A percentile compares a stretch with the other conserved stretches of the same genome.
These are phyloP conservation scores for Eimeria falciformis DNA, from an alignment of 169 alveolate species.

Conservation along the genomic window DNA sequence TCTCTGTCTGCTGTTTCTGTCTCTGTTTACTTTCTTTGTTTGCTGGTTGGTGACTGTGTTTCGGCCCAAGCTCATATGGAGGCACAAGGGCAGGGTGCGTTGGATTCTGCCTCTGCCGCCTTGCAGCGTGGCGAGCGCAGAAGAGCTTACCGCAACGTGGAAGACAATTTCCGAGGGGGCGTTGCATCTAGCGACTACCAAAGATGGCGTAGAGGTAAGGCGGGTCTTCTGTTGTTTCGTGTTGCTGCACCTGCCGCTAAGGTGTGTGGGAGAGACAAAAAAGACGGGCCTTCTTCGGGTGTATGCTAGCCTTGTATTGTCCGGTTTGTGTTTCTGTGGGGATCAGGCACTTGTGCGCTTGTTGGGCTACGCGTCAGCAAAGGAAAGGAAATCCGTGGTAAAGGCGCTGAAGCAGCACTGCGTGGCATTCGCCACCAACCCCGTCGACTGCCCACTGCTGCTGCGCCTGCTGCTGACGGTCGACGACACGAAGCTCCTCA, in stretches of 20 bases:
- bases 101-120: slow-evolving; percentile 7
- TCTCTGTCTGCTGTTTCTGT: too few relatives aligned
- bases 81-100: not conserved
- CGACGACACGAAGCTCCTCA: slow-evolving; percentile 66
- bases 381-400: slow-evolving; percentile 56
- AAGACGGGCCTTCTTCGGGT: slow-evolving; percentile 10
- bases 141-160: not conserved
- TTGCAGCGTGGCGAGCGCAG: slow-evolving; percentile 24
- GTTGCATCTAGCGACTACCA: slow-evolving; percentile 55
- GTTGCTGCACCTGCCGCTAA: too few relatives aligned
- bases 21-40: not conserved
- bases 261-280: too few relatives aligned
- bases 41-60: not conserved
- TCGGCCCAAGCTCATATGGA: not conserved
- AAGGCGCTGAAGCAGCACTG: slow-evolving; percentile 51
- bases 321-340: not conserved
- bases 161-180: slow-evolving; percentile 29
- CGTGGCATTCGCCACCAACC: slow-evolving; percentile 31
- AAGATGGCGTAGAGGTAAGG: slow-evolving; percentile 58
- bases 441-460: slow-evolving; percentile 53
- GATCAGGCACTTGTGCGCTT: slow-evolving; percentile 67
- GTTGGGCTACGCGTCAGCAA: slow-evolving; percentile 72
- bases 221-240: too few relatives aligned
- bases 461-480: slow-evolving; percentile 66
- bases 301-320: not conserved